Conservation (phyloP, 306 rosid species). For the Trifolium subterraneum region DNA sequence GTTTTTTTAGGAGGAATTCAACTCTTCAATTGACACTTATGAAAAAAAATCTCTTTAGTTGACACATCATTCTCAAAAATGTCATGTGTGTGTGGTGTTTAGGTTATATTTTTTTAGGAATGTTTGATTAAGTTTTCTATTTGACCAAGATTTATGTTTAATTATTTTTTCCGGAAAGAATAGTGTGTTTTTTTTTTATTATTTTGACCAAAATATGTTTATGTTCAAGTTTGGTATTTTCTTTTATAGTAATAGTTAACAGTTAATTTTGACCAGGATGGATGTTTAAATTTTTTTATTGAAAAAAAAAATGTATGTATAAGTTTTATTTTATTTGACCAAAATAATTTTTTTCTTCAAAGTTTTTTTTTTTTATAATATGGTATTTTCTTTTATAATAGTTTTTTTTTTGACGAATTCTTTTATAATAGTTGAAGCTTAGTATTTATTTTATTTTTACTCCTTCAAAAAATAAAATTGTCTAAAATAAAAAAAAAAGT, state of each 20-base stretch:
- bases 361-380: too few relatives aligned
- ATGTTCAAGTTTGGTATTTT: too few relatives aligned
- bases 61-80: conserved; percentile 43
- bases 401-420: too few relatives aligned
- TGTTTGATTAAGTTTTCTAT: background rate
- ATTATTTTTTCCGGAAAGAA: too few relatives aligned
- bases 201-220: background rate
- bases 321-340: background rate
- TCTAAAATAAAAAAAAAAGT: too few relatives aligned
- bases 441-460: too few relatives aligned
- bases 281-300: too few relatives aligned
- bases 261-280: background rate
- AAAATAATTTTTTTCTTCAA: background rate
- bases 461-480: too few relatives aligned
- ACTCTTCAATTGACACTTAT: conserved; percentile 15
- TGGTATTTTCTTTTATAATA: background rate
- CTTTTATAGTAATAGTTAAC: too few relatives aligned
- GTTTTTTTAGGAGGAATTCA: conserved; percentile 31
- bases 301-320: too few relatives aligned
- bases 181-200: background rate
- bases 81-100: background rate
- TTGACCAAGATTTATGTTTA: background rate
- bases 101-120: background rate
- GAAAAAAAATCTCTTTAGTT: background rate
- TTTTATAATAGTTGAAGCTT: too few relatives aligned